A percentile compares a stretch with the other conserved stretches of the same genome.
Evolutionary conservation across 31 red algal species (phyloP).

Genomic region (Asparagopsis taxiformis): DNA sequence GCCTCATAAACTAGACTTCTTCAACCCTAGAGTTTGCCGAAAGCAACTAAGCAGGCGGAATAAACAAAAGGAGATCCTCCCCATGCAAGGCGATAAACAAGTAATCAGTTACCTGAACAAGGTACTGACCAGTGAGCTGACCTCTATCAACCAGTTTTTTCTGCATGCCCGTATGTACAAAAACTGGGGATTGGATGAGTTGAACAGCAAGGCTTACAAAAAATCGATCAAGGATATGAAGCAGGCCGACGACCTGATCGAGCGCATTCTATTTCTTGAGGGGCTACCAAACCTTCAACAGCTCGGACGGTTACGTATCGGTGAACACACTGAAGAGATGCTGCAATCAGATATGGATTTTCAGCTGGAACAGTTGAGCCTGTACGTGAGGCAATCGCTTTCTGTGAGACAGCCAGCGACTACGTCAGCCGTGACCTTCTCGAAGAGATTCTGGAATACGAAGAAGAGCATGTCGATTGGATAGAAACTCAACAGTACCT

Average conservation of each 20-base stretch:
- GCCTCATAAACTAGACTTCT: no score
- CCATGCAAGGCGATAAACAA: conserved; percentile 4
- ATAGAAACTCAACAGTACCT: conserved; percentile 4
- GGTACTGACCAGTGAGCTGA: neutral
- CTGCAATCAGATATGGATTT: neutral
- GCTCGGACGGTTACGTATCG: neutral
- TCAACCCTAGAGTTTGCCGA: no score
- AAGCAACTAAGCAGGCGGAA: no score
- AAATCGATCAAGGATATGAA: conserved; percentile 6
- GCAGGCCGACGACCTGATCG: conserved; percentile 4
- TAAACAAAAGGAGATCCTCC: no score
- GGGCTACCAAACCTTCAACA: conserved; percentile 4
- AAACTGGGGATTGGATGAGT: neutral
- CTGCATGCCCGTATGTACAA: conserved; percentile 1
- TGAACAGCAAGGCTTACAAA: neutral
- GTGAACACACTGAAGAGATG: neutral
- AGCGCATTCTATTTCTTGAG: neutral
- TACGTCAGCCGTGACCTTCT: conserved; percentile 1
- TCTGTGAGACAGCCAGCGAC: neutral
- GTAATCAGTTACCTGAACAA: neutral
- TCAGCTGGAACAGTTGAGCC: neutral
- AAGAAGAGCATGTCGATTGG: conserved; percentile 25
- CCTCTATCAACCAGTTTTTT: conserved; percentile 4
- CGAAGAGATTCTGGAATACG: neutral
- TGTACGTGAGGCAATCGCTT: neutral